Evolutionary conservation across 352 stramenopile species (phyloP).

Genomic region (Phytophthora foliorum): DNA sequence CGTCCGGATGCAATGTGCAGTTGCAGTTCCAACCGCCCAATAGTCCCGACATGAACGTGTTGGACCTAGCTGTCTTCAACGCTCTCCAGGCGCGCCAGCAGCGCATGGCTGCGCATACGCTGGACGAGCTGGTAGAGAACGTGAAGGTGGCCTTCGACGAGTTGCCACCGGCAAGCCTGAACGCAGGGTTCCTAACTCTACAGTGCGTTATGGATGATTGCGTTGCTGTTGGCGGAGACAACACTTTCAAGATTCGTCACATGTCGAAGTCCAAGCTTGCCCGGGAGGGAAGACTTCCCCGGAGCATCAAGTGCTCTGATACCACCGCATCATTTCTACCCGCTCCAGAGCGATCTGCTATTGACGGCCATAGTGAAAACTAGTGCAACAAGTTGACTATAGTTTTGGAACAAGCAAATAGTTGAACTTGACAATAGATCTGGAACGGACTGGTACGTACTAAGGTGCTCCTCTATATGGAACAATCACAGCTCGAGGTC

Average conservation of each 20-base stretch:
- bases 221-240: neutral
- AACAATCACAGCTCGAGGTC: neutral
- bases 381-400: neutral
- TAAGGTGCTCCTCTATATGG: neutral
- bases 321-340: neutral
- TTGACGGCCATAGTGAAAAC: neutral
- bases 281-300: neutral
- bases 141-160: neutral
- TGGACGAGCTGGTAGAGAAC: neutral
- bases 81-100: neutral
- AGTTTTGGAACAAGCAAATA: neutral
- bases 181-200: neutral
- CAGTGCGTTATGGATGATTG: neutral
- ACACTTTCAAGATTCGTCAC: neutral
- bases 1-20: neutral
- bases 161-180: neutral
- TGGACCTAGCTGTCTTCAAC: neutral
- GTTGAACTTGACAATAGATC: neutral
- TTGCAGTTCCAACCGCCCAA: neutral
- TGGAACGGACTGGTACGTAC: neutral
- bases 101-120: neutral
- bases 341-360: neutral
- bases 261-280: neutral
- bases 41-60: neutral
- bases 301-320: neutral